phyloP scores from a whole-genome alignment of 179 eudicot genomes.

The Carnegiea gigantea region DNA sequence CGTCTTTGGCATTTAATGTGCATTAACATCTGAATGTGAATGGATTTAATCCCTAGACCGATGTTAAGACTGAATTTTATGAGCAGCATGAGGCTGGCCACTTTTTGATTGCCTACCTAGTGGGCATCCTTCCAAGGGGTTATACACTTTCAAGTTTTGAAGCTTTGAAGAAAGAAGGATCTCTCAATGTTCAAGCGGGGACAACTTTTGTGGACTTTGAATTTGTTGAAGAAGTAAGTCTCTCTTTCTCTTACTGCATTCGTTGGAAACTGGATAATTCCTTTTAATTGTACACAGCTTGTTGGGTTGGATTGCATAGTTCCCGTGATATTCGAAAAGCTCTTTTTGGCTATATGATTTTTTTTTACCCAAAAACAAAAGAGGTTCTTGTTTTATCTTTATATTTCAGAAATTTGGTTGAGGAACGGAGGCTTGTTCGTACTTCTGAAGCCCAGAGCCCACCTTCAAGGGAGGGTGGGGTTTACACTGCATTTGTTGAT shows the following conservation, averaged over 20 bases:
- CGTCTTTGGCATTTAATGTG: background rate
- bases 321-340: background rate
- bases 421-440: background rate
- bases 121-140: slow-evolving; percentile 87
- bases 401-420: background rate
- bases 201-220: slow-evolving; percentile 89
- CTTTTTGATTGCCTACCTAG: slow-evolving; percentile 83
- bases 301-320: background rate
- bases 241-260: background rate
- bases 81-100: slow-evolving; percentile 98
- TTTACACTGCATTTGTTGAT: background rate
- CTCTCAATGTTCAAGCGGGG: slow-evolving; percentile 97
- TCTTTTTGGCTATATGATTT: background rate
- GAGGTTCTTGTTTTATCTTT: too few relatives aligned
- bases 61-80: background rate
- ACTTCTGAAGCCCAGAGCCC: background rate
- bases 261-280: background rate
- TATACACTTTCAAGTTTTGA: slow-evolving; percentile 84
- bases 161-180: slow-evolving; percentile 86
- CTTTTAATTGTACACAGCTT: background rate
- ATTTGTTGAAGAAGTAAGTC: slow-evolving; percentile 76
- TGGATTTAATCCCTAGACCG: background rate
- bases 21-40: background rate
- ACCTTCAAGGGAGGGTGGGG: background rate
- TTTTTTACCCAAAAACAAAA: background rate